Percentiles rank a stretch among this genome's conserved stretches.
These are phyloP conservation scores for Gigaspora rosea DNA, from an alignment of 192 early-diverging fungal species.

Conservation along the genomic window DNA sequence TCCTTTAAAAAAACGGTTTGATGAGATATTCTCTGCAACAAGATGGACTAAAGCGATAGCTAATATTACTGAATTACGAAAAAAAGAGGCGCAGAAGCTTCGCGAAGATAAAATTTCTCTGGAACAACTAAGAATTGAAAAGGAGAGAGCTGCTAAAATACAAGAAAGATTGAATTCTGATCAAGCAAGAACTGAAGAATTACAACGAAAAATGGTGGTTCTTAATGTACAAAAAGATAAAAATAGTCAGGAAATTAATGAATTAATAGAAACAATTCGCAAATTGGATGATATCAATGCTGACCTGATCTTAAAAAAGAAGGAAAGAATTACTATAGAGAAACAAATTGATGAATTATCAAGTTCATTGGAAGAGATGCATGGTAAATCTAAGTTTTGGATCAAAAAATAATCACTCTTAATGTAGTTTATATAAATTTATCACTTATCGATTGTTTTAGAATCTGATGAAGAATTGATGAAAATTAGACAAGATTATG, in stretches of 20 bases:
- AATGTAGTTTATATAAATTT: too few relatives aligned
- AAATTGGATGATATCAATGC: constrained; percentile 1
- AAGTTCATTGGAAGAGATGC: background rate
- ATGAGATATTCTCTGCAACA: constrained; percentile 95
- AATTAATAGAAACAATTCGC: constrained; percentile 28
- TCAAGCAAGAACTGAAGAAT: background rate
- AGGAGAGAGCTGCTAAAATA: constrained; percentile 71
- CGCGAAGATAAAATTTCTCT: constrained; percentile 66
- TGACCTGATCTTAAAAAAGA: too few relatives aligned
- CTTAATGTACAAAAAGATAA: background rate
- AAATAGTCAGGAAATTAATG: constrained; percentile 32
- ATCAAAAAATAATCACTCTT: too few relatives aligned
- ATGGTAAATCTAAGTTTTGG: too few relatives aligned
- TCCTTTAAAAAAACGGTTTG: constrained; percentile 93
- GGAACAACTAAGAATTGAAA: constrained; percentile 66
- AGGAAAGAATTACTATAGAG: background rate
- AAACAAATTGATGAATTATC: background rate
- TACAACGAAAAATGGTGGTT: constrained; percentile 22
- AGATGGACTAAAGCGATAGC: constrained; percentile 91
- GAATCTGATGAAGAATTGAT: too few relatives aligned
- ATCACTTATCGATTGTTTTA: too few relatives aligned
- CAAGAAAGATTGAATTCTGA: background rate
- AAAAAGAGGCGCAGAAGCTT: constrained; percentile 58
- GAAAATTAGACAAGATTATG: too few relatives aligned
- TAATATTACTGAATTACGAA: constrained; percentile 69